Evolutionary conservation across 2,329 filamentous ascomycete species (phyloP).

Genomic region (Phaeomoniella chlamydospora): DNA sequence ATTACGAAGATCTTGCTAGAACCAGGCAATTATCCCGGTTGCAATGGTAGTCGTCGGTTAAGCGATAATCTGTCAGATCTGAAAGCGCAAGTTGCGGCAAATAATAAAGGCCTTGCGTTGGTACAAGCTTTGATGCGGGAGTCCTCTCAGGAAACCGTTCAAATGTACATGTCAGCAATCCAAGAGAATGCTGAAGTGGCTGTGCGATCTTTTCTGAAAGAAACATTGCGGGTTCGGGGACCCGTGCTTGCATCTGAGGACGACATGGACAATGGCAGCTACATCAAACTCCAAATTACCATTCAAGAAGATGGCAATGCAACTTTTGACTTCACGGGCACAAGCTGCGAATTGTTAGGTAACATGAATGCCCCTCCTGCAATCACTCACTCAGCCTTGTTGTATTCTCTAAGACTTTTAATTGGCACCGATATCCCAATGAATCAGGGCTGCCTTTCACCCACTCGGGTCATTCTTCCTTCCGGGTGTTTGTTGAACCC

Average conservation of each 20-base stretch:
- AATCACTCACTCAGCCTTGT: conserved; percentile 21
- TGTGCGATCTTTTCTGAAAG: conserved; percentile 14
- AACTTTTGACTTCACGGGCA: conserved; percentile 26
- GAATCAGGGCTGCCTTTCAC: conserved; percentile 16
- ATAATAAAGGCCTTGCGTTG: conserved; percentile 23
- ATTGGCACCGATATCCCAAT: conserved; percentile 16
- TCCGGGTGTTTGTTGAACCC: conserved; percentile 14
- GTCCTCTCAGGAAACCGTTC: conserved; percentile 17
- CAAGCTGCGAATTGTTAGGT: conserved; percentile 18
- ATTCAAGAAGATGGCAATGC: conserved; percentile 17
- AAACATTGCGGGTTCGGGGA: conserved; percentile 6
- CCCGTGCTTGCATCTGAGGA: conserved; percentile 16
- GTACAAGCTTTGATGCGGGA: conserved; percentile 21
- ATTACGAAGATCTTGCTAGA: conserved; percentile 15
- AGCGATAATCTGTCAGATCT: conserved; percentile 29
- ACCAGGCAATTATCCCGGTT: conserved; percentile 8
- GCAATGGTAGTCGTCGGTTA: conserved; percentile 11
- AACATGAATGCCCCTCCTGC: conserved; percentile 22
- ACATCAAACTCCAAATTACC: conserved; percentile 17
- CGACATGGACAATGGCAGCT: conserved; percentile 26
- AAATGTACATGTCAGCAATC: conserved; percentile 27
- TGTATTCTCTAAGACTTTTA: conserved; percentile 15
- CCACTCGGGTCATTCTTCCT: conserved; percentile 13
- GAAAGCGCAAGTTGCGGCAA: conserved; percentile 29
- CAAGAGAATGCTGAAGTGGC: conserved; percentile 18